These are phyloP conservation scores for Trapa incisa DNA, from an alignment of 345 rosid species.

Conservation along the genomic window DNA sequence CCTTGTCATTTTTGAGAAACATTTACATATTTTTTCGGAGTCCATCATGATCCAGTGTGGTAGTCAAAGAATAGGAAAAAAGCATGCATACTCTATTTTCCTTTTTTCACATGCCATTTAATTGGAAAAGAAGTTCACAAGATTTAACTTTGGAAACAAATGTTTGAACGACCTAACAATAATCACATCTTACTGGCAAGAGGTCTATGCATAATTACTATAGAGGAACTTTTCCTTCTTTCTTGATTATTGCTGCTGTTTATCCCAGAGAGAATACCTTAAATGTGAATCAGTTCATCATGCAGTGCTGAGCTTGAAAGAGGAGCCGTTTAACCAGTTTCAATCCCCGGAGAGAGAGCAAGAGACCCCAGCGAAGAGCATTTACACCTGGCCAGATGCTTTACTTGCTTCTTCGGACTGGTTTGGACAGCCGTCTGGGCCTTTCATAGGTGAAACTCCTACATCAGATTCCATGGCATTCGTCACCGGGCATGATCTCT, in stretches of 20 bases:
- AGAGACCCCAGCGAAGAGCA: conserved; percentile 19
- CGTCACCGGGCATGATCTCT: conserved; percentile 64
- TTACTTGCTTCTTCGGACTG: conserved; percentile 69
- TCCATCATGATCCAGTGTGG: neutral
- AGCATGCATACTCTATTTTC: neutral
- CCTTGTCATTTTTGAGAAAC: neutral
- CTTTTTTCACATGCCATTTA: neutral
- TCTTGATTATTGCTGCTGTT: neutral
- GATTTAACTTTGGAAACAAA: neutral
- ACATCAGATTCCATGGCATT: conserved; percentile 52
- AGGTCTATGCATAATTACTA: neutral
- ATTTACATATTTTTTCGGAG: neutral
- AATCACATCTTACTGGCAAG: neutral
- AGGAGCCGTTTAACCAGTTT: conserved; percentile 25
- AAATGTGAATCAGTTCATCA: conserved; percentile 6
- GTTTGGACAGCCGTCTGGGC: conserved; percentile 49
- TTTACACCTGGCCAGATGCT: conserved; percentile 41
- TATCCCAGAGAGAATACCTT: neutral
- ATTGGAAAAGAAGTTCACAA: neutral
- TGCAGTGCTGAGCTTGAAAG: conserved; percentile 33
- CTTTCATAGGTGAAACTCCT: conserved; percentile 35
- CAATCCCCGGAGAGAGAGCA: conserved; percentile 28
- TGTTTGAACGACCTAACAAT: neutral
- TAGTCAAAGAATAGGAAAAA: neutral
- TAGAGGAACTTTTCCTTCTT: neutral